Evolutionary conservation across 768 basidiomycete species (phyloP).

Genomic region (Peribolospora baueri): DNA sequence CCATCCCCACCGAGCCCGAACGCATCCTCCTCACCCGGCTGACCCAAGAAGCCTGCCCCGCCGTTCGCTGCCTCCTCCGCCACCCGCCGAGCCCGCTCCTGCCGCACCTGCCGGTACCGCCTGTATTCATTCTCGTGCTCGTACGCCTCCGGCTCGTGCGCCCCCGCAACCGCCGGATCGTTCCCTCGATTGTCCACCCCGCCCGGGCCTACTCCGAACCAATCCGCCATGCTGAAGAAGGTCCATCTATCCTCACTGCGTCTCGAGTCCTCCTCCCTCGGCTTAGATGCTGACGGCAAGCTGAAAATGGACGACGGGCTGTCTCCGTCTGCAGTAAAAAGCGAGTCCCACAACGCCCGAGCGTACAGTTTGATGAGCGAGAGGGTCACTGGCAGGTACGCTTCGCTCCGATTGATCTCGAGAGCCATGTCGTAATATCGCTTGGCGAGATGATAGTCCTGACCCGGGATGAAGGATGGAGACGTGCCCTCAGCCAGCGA

Average conservation of each 20-base stretch:
- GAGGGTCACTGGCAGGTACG: conserved; percentile 62
- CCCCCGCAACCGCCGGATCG: conserved; percentile 12
- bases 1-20: too few species aligned
- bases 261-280: too few species aligned
- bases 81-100: too few species aligned
- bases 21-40: neutral
- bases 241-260: neutral
- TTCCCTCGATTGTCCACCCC: neutral
- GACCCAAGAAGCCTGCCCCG: neutral
- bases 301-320: conserved; percentile 5
- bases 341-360: conserved; percentile 54
- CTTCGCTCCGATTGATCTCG: conserved; percentile 56
- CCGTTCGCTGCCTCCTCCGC: too few species aligned
- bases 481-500: neutral
- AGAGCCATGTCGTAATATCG: conserved; percentile 75
- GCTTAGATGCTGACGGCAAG: neutral
- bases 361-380: conserved; percentile 60
- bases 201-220: neutral
- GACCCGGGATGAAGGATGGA: neutral
- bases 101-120: too few species aligned
- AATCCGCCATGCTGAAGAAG: neutral
- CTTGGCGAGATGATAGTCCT: conserved; percentile 95
- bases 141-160: conserved; percentile 1
- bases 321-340: conserved; percentile 32
- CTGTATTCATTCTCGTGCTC: conserved; percentile 2